Percentiles rank a stretch among this genome's conserved stretches.
These are phyloP conservation scores for Chrysoporthe deuterocubensis DNA, from an alignment of 2,329 filamentous ascomycete genomes.

Conservation along the genomic window DNA sequence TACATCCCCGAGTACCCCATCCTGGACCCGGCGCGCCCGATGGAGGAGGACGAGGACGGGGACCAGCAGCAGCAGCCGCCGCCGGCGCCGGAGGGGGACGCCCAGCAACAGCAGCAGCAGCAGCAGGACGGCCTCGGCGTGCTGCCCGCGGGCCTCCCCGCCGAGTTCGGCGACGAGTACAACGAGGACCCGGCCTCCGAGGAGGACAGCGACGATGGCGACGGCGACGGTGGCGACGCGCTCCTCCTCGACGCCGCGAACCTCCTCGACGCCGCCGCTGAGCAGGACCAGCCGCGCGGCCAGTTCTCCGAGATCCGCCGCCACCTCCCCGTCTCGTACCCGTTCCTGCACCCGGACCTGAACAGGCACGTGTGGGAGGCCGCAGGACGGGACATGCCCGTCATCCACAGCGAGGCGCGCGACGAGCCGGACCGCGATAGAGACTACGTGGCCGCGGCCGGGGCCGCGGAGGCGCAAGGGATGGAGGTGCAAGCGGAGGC, in stretches of 20 bases:
- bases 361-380: conserved; percentile 51
- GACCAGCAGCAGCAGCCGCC: not conserved
- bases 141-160: conserved; percentile 25
- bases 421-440: conserved; percentile 41
- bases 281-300: conserved; percentile 23
- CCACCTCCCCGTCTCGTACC: conserved; percentile 42
- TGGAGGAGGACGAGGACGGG: conserved; percentile 24
- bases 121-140: conserved; percentile 16
- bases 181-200: conserved; percentile 27
- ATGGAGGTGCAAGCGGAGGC: conserved; percentile 34
- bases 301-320: conserved; percentile 41
- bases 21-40: conserved; percentile 18
- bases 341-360: conserved; percentile 45
- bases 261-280: conserved; percentile 10
- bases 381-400: conserved; percentile 36
- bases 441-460: too few species aligned
- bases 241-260: conserved; percentile 28
- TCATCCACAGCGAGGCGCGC: conserved; percentile 20
- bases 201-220: conserved; percentile 30
- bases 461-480: too few species aligned
- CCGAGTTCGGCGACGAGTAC: conserved; percentile 33
- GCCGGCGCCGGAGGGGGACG: too few species aligned
- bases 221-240: conserved; percentile 33
- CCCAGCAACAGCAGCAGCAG: not conserved
- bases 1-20: conserved; percentile 52